phyloP scores from a whole-genome alignment of 2,329 filamentous ascomycete genomes.

The Didymellaceae sp. region DNA sequence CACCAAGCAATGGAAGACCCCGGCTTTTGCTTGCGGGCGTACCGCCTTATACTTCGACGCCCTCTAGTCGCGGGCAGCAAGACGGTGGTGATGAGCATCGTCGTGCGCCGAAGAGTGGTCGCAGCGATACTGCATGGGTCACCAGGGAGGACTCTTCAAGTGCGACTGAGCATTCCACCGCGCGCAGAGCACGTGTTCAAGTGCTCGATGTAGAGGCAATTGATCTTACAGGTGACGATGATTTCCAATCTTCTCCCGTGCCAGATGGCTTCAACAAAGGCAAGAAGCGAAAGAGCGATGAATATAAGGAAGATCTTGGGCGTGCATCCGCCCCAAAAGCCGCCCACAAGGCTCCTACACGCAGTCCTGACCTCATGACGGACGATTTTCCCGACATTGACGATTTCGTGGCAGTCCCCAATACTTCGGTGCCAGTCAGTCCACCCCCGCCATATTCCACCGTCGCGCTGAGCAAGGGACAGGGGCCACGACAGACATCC shows the following conservation, averaged over 20 bases:
- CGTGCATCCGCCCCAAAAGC: conserved; percentile 27
- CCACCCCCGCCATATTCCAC: conserved; percentile 56
- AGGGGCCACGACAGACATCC: neutral
- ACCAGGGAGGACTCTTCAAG: conserved; percentile 9
- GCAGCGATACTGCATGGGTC: conserved; percentile 3
- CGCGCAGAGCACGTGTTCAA: conserved; percentile 18
- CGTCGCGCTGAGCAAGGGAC: conserved; percentile 28
- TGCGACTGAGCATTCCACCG: conserved; percentile 13
- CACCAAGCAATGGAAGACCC: conserved; percentile 52
- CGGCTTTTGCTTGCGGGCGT: conserved; percentile 40
- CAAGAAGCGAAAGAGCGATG: conserved; percentile 57
- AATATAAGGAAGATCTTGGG: conserved; percentile 43
- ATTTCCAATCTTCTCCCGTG: conserved; percentile 26
- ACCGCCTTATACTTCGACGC: conserved; percentile 19
- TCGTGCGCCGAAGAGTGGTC: neutral
- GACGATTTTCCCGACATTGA: conserved; percentile 51
- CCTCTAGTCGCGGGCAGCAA: conserved; percentile 5
- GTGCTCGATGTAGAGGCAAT: conserved; percentile 42
- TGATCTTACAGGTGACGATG: conserved; percentile 44
- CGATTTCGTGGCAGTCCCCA: conserved; percentile 32
- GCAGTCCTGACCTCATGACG: conserved; percentile 24
- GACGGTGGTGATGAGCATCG: conserved; percentile 1
- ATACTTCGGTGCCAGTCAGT: conserved; percentile 27
- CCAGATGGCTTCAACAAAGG: conserved; percentile 25
- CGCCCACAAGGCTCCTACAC: conserved; percentile 14